Percentiles rank a stretch among this genome's conserved stretches.
These are phyloP conservation scores for Stephania yunnanensis DNA, from an alignment of 164 flowering plant species.

Conservation along the genomic window DNA sequence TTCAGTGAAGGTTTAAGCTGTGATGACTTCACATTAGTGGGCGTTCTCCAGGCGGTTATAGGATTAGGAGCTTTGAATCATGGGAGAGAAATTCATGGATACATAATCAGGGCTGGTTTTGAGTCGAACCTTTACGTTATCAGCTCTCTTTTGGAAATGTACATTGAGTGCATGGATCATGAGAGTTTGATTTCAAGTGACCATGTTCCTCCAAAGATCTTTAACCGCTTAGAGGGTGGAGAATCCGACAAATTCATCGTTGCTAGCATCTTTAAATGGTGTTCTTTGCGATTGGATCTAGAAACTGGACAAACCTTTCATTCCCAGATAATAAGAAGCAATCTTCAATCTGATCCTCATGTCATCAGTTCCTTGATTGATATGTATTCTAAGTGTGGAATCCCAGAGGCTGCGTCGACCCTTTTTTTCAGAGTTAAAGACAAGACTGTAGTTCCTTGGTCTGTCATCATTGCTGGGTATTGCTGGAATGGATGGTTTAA, in stretches of 20 bases:
- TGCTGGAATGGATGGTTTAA: conserved; percentile 20
- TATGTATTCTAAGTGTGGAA: conserved; percentile 32
- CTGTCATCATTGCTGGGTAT: conserved; percentile 27
- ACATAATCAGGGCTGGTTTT: conserved; percentile 26
- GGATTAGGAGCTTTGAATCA: conserved; percentile 14
- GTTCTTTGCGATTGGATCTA: conserved; percentile 20
- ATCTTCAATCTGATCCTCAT: conserved; percentile 18
- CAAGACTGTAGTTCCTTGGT: conserved; percentile 30
- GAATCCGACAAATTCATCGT: conserved; percentile 27
- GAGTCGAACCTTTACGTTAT: conserved; percentile 20
- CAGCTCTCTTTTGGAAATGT: conserved; percentile 31
- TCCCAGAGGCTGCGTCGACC: conserved; percentile 23
- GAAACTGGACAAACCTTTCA: conserved; percentile 26
- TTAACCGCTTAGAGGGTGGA: conserved; percentile 16
- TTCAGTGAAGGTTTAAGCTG: conserved; percentile 13
- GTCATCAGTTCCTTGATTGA: conserved; percentile 25
- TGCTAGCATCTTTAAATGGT: conserved; percentile 27
- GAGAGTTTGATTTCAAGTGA: conserved; percentile 3
- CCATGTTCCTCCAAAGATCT: conserved; percentile 20
- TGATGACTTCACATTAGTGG: conserved; percentile 27
- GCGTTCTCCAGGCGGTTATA: conserved; percentile 23
- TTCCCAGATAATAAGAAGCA: conserved; percentile 24
- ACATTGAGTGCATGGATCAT: conserved; percentile 23
- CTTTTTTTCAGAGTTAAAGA: conserved; percentile 23
- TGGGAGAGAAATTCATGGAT: conserved; percentile 27